phyloP scores from a whole-genome alignment of 2,329 filamentous ascomycete species.

The Coleophoma eucalyptorum region DNA sequence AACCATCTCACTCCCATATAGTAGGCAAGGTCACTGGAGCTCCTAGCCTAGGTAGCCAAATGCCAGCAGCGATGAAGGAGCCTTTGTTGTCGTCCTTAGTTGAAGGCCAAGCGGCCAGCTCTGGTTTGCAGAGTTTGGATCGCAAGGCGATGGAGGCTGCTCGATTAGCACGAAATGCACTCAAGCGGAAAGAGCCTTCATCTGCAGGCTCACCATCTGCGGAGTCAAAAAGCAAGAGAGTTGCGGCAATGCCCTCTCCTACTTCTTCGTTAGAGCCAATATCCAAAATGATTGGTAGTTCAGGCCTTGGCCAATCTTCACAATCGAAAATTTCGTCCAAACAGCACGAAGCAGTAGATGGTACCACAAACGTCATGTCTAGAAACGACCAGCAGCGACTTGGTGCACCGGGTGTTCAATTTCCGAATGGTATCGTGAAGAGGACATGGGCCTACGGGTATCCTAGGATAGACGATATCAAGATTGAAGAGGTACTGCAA shows the following conservation, averaged over 20 bases:
- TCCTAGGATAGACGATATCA: constrained; percentile 69
- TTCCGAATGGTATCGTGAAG: constrained; percentile 61
- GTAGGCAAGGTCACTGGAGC: background rate
- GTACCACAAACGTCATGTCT: constrained; percentile 1
- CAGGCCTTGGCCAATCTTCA: background rate
- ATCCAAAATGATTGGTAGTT: background rate
- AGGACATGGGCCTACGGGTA: constrained; percentile 73
- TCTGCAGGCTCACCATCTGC: background rate
- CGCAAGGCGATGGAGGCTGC: constrained; percentile 84
- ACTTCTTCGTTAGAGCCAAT: background rate
- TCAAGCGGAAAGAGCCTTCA: constrained; percentile 45
- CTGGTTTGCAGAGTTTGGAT: constrained; percentile 45
- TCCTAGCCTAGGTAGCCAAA: background rate
- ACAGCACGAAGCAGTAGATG: background rate
- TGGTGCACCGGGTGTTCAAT: constrained; percentile 20
- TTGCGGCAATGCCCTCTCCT: background rate
- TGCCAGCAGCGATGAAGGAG: background rate
- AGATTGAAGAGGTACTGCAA: constrained; percentile 82
- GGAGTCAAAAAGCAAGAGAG: background rate
- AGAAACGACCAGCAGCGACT: constrained; percentile 7
- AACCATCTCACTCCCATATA: background rate
- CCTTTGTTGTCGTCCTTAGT: background rate
- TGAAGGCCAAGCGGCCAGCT: background rate
- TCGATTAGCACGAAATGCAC: constrained; percentile 57
- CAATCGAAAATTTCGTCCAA: background rate